Evolutionary conservation across 164 flowering plant species (phyloP).

Genomic region (Stephania yunnanensis): DNA sequence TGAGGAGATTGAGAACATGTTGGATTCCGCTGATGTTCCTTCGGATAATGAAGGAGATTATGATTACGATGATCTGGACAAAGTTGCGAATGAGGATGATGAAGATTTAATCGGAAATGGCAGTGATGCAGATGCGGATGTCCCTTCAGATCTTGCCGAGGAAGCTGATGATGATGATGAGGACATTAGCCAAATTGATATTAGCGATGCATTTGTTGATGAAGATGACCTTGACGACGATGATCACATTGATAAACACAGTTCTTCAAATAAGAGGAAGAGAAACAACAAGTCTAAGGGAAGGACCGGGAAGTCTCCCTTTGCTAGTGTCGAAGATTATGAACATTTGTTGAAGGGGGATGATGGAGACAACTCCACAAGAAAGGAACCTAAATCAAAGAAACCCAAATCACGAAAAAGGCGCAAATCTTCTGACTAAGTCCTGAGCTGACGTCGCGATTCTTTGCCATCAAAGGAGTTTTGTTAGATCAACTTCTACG

Average conservation of each 20-base stretch:
- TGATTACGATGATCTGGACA: slow-evolving; percentile 76
- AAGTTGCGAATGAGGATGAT: slow-evolving; percentile 65
- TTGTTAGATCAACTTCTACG: background rate
- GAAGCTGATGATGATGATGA: slow-evolving; percentile 30
- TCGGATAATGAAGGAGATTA: slow-evolving; percentile 53
- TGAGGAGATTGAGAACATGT: slow-evolving; percentile 74
- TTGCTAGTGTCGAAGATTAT: slow-evolving; percentile 87
- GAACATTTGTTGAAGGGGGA: slow-evolving; percentile 62
- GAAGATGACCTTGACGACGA: slow-evolving; percentile 25
- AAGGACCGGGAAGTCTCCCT: slow-evolving; percentile 54
- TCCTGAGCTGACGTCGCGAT: background rate
- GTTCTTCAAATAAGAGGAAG: slow-evolving; percentile 17
- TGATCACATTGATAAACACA: slow-evolving; percentile 13
- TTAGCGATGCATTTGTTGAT: slow-evolving; percentile 32
- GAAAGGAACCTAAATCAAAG: slow-evolving; percentile 8
- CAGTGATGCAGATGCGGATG: slow-evolving; percentile 55
- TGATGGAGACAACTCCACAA: slow-evolving; percentile 13
- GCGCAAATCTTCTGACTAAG: slow-evolving; percentile 19
- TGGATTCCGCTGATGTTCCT: slow-evolving; percentile 38
- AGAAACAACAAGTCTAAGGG: slow-evolving; percentile 37
- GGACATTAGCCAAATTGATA: slow-evolving; percentile 17
- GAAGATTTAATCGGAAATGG: slow-evolving; percentile 65
- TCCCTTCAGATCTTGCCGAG: slow-evolving; percentile 28
- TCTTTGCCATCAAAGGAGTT: background rate
- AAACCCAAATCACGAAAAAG: slow-evolving; percentile 29